Base-by-base conservation (phyloP, 805 yeast genomes). In the Cyberlindnera lachancei region DNA sequence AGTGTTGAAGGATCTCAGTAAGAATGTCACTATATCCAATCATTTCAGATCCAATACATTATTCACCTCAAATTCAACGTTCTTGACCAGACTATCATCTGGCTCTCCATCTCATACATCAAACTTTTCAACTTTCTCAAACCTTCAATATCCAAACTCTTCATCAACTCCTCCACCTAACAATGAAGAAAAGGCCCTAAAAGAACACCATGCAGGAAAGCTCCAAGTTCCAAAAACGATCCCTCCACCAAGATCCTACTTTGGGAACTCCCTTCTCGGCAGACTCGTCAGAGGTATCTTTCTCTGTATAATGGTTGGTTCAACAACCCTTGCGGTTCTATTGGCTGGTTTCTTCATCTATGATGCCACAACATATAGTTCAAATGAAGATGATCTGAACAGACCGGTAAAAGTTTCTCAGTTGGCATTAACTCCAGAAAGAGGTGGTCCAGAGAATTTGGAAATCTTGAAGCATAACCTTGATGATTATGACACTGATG, bases 361-460 rank as follows among this genome's bases (percentile, higher is more conserved):
- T 44, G 86, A 79, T 56, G 63, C 76, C 17, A 73, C 79, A 11
- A 79, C 86, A n/a, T 79, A 79, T 47, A 39, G 54, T 16, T 63
- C 66, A 20, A 58, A 59, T 10, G 64, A 57, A 20, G 58, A 59
- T 10, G 64, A 57, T 16, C 39, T 56, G 18, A 59, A 64, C 23
- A 68, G 61, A 7, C 60, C 63, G 28, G 58, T 77, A 29, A 56
- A 58, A 13, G 73, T 79, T 12, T 71, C 79, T 9, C 53, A 59
- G 15, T 56, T 63, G 16, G 80, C 83, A 2, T 48, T 77, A 30
- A 46, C 64, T 25, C 83, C 85, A 19, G 59, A 62, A 24, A 49
- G 48, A 7, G 86, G 86, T 6, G 87, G 87, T 3, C 85, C 86
- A 15, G 82, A 79, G 48, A 75, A 79, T 44, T 57, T 79, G 37